These are phyloP conservation scores for Musa acuminata DNA, from an alignment of 176 grass and related monocot genomes.

Conservation along the genomic window DNA sequence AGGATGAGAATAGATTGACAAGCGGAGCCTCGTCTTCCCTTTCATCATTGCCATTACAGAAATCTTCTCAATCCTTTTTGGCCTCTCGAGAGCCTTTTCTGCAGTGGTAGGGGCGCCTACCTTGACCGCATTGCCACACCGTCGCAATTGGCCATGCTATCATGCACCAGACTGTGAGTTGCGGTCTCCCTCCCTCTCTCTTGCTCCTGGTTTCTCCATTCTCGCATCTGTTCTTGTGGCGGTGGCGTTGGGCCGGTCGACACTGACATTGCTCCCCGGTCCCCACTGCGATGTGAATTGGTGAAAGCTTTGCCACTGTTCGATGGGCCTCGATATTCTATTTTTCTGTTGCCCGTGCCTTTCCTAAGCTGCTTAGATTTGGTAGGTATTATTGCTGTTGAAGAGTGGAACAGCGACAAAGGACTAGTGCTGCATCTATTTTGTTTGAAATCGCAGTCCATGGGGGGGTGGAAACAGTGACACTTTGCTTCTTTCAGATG, in stretches of 20 bases:
- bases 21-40: not conserved
- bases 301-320: conserved; percentile 13
- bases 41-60: conserved; percentile 13
- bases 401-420: conserved; percentile 7
- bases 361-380: conserved; percentile 28
- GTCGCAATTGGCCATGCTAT: not conserved
- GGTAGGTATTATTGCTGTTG: conserved; percentile 19
- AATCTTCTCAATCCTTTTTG: not conserved
- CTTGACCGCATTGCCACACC: conserved; percentile 1
- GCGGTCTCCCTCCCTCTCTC: not conserved
- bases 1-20: not conserved
- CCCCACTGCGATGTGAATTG: conserved; percentile 15
- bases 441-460: not conserved
- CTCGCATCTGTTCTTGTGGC: conserved; percentile 7
- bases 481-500: not conserved
- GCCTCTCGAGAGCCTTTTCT: not conserved
- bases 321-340: conserved; percentile 20
- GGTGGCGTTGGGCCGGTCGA: not conserved
- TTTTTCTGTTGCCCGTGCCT: conserved; percentile 22
- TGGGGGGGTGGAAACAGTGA: not conserved
- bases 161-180: conserved; percentile 1
- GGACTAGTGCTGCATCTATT: not conserved
- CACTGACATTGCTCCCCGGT: conserved; percentile 15
- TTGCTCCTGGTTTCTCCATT: conserved; percentile 7
- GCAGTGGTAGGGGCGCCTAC: conserved; percentile 9